phyloP scores from a whole-genome alignment of 257 asterid species.

The Nicotiana tomentosiformis region DNA sequence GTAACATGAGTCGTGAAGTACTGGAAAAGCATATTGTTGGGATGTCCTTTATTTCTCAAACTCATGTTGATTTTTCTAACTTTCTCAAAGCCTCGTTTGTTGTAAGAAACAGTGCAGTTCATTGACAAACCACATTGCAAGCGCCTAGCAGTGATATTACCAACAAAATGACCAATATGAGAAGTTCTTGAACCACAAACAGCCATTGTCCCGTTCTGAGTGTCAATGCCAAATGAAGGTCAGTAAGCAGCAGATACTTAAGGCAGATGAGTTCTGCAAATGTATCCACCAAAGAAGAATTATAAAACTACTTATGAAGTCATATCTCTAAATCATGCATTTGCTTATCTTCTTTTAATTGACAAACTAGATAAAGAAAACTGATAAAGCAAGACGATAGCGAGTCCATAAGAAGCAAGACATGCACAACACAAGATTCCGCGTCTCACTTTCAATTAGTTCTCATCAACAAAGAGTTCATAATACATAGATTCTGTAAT shows the following conservation, averaged over 20 bases:
- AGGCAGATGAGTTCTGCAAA: background rate
- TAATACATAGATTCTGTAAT: background rate
- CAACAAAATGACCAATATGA: background rate
- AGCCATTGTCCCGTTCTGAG: background rate
- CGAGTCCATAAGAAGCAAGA: background rate
- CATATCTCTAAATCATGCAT: background rate
- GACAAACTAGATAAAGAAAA: background rate
- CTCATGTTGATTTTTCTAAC: background rate
- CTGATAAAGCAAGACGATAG: background rate
- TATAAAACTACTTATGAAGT: background rate
- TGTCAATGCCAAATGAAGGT: background rate
- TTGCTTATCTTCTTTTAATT: background rate
- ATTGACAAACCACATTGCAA: background rate
- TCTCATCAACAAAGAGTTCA: background rate
- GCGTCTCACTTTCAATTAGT: background rate
- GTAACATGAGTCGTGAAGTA: background rate
- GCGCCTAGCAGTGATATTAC: constrained; percentile 2
- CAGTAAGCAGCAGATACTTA: background rate
- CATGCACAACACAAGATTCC: background rate
- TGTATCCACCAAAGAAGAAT: background rate
- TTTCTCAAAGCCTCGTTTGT: background rate
- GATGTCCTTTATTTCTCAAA: background rate
- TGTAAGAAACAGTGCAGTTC: background rate
- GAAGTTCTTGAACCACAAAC: constrained; percentile 4
- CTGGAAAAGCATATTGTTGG: background rate